A percentile compares a stretch with the other conserved stretches of the same genome.
phyloP scores from a whole-genome alignment of 73 alveolate species.

The Paramecium sonneborni region DNA sequence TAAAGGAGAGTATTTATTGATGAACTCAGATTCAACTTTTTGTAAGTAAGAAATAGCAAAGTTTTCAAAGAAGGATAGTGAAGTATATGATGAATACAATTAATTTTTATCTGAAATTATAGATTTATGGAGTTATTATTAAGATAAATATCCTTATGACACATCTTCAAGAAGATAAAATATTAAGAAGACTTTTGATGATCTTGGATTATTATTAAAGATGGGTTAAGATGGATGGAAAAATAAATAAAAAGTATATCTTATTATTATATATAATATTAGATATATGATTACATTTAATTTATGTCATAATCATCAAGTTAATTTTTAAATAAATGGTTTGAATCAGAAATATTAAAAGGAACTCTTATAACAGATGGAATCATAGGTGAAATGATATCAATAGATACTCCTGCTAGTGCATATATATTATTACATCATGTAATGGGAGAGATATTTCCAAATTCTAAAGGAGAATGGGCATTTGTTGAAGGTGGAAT shows the following conservation, averaged over 20 bases:
- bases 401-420: conserved; percentile 68
- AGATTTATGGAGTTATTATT: conserved; percentile 52
- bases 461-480: conserved; percentile 67
- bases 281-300: conserved; percentile 57
- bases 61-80: conserved; percentile 76
- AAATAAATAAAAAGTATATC: background rate
- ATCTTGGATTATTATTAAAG: background rate
- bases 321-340: conserved; percentile 70
- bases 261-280: background rate
- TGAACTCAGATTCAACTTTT: conserved; percentile 62
- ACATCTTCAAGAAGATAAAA: background rate
- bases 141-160: conserved; percentile 13
- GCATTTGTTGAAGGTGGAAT: conserved; percentile 80
- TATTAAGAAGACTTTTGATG: background rate
- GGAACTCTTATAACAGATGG: conserved; percentile 81
- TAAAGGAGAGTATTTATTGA: conserved; percentile 63
- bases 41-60: conserved; percentile 70
- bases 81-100: conserved; percentile 65
- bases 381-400: conserved; percentile 73
- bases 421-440: conserved; percentile 77
- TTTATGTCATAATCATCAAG: conserved; percentile 75
- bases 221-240: background rate
- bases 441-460: conserved; percentile 74
- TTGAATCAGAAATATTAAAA: conserved; percentile 76
- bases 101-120: conserved; percentile 62